A percentile compares a stretch with the other conserved stretches of the same genome.
phyloP scores from a whole-genome alignment of 306 rosid genomes.

The Arachis stenosperma region DNA sequence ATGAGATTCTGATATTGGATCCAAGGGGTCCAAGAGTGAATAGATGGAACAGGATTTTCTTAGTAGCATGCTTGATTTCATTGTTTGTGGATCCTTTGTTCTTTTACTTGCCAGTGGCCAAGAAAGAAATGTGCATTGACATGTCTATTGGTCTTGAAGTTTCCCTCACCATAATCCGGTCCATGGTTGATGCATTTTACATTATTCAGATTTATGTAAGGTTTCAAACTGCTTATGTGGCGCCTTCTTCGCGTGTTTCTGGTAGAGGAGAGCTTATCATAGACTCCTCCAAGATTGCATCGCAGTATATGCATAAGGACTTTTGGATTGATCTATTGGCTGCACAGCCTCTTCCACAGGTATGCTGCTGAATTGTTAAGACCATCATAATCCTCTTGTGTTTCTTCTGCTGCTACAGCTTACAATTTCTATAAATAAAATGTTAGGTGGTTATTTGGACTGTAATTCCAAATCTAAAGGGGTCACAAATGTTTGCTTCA shows the following conservation, averaged over 20 bases:
- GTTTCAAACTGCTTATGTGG: conserved; percentile 62
- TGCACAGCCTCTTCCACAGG: conserved; percentile 73
- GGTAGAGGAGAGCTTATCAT: conserved; percentile 70
- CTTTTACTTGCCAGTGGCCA: conserved; percentile 60
- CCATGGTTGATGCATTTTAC: conserved; percentile 60
- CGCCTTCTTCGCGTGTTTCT: conserved; percentile 67
- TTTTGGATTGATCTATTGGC: conserved; percentile 65
- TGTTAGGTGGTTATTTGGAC: conserved; percentile 63
- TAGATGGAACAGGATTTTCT: conserved; percentile 60
- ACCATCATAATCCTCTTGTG: background rate
- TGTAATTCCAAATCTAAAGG: conserved; percentile 54
- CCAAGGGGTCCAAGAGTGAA: conserved; percentile 54
- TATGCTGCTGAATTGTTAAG: background rate
- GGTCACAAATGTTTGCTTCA: conserved; percentile 53
- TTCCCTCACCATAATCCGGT: conserved; percentile 52
- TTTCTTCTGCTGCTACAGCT: conserved; percentile 21
- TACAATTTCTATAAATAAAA: conserved; percentile 23
- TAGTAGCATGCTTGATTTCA: conserved; percentile 64
- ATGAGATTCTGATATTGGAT: conserved; percentile 53
- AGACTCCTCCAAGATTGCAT: conserved; percentile 61
- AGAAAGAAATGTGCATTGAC: conserved; percentile 55
- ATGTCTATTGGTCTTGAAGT: conserved; percentile 45
- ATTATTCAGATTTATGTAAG: conserved; percentile 56
- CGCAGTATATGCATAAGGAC: conserved; percentile 51
- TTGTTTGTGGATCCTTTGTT: conserved; percentile 62